Evolutionary conservation across 2,329 filamentous ascomycete species (phyloP), one percentile per base, ranked within the genome.

Genomic region (Neodidymelliopsis sp.): DNA sequence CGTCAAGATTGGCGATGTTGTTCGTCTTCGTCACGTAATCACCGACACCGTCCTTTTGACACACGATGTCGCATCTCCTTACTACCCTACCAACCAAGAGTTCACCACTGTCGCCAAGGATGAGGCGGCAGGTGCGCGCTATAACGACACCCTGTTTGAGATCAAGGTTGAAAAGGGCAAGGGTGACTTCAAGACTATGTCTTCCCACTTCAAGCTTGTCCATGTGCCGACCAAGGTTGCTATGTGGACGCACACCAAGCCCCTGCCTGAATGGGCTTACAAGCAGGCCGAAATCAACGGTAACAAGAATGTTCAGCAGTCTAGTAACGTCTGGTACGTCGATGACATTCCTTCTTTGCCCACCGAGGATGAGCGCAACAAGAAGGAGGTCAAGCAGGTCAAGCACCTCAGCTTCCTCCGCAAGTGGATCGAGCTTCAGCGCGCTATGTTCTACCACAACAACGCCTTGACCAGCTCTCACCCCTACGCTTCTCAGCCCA

Each of bases 391-490:
- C 65, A 87, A 86, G 64, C 82, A 93, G 76, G 83, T 93, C 69
- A 97, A 95, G 80, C 81, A 81, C 15, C 74, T 97, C 67, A 87
- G 92, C 13, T 99, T 99, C 82, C 77, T 97, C 59, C 85, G 84
- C 67, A 99, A 99, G 79, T 99, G 93, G 82, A 85, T 97, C 58
- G 94, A 99, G 79, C 83, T 99, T 49, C 94, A 99, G 77, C 86
- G 93, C 38, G 91, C 92, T 65, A 99, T 99, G 92, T 99, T 99
- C 83, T 93, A 89, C 83, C 94, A 99, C 81, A 99, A 99, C 83
- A 97, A 92, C 75, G 93, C 95, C 66, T 80, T 99, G 70, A 99
- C 94, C 33, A 95, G 91, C 78, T 96, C 90, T 71, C 94, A 99
- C 74, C 94, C 94, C 1, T 99, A 99, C 73, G 85, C 94, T 30